These are phyloP conservation scores for Fomitopsis pinicola DNA, from an alignment of 1,284 basidiomycete genomes.

Conservation along the genomic window DNA sequence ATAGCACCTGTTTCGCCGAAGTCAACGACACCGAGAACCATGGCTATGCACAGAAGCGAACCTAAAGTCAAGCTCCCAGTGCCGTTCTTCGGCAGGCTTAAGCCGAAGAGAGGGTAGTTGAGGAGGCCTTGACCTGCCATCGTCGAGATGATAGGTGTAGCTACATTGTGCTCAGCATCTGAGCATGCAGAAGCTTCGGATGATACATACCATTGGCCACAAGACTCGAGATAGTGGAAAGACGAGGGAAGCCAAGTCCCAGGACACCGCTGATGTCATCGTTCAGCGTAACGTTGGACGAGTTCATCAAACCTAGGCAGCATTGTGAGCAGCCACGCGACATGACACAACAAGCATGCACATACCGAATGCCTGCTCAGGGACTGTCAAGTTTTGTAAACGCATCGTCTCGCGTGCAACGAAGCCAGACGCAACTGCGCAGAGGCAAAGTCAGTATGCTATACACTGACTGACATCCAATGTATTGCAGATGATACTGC, in stretches of 20 bases:
- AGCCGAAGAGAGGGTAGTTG: slow-evolving; percentile 69
- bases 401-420: slow-evolving; percentile 60
- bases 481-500: not conserved
- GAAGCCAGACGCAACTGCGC: slow-evolving; percentile 59
- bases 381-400: slow-evolving; percentile 52
- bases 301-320: slow-evolving; percentile 49
- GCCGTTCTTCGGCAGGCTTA: slow-evolving; percentile 55
- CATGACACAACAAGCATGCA: not conserved
- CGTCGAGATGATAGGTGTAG: slow-evolving; percentile 59
- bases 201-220: slow-evolving; percentile 46
- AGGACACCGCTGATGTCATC: slow-evolving; percentile 67
- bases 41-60: slow-evolving; percentile 17
- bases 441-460: not conserved
- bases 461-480: not conserved
- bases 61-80: slow-evolving; percentile 64
- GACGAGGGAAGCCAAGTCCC: slow-evolving; percentile 69
- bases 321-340: not conserved
- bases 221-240: slow-evolving; percentile 52
- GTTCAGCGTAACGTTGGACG: slow-evolving; percentile 56
- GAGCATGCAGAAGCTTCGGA: not conserved
- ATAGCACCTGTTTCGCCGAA: slow-evolving; percentile 50
- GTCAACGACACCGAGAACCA: not conserved
- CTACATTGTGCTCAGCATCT: slow-evolving; percentile 31
- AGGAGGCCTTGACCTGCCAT: slow-evolving; percentile 60
- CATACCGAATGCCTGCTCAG: slow-evolving; percentile 62